phyloP scores from a whole-genome alignment of 2,329 filamentous ascomycete species.

The Huntiella savannae region DNA sequence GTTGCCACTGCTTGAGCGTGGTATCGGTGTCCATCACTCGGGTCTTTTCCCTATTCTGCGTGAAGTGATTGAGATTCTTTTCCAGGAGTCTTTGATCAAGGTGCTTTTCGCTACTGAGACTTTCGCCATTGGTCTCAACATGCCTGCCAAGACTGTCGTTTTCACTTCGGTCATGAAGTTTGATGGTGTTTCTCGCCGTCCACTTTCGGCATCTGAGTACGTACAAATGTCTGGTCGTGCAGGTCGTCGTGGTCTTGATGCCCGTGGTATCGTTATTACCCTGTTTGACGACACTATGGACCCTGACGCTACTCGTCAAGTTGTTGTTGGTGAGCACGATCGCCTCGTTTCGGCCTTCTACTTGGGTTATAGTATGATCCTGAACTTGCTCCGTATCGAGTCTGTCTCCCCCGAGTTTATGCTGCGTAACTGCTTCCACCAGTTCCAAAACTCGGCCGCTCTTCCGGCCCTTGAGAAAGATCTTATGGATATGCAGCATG shows the following conservation, averaged over 20 bases:
- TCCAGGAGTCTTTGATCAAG: constrained; percentile 95
- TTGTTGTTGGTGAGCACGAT: constrained; percentile 92
- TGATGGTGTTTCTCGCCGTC: constrained; percentile 62
- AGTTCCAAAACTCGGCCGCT: constrained; percentile 89
- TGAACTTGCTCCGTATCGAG: constrained; percentile 92
- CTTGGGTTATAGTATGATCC: constrained; percentile 96
- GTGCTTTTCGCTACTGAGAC: constrained; percentile 96
- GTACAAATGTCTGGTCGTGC: constrained; percentile 98
- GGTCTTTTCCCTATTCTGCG: constrained; percentile 89
- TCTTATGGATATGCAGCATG: constrained; percentile 56
- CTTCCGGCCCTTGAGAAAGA: constrained; percentile 72
- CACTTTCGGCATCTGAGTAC: constrained; percentile 87
- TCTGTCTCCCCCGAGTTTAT: constrained; percentile 98
- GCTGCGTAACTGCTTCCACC: constrained; percentile 95
- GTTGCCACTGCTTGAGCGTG: constrained; percentile 68
- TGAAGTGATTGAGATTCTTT: constrained; percentile 96
- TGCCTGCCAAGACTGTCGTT: constrained; percentile 98
- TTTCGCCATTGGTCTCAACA: constrained; percentile 95
- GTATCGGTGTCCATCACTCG: constrained; percentile 94
- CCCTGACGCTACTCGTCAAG: constrained; percentile 78
- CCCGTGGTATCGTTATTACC: constrained; percentile 97
- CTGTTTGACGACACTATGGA: constrained; percentile 98
- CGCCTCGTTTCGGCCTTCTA: constrained; percentile 96
- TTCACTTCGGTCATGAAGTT: constrained; percentile 95
- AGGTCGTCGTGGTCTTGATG: constrained; percentile 89